Conservation (phyloP, 495 filamentous ascomycete species). For the Elaphomyces granulatus region DNA sequence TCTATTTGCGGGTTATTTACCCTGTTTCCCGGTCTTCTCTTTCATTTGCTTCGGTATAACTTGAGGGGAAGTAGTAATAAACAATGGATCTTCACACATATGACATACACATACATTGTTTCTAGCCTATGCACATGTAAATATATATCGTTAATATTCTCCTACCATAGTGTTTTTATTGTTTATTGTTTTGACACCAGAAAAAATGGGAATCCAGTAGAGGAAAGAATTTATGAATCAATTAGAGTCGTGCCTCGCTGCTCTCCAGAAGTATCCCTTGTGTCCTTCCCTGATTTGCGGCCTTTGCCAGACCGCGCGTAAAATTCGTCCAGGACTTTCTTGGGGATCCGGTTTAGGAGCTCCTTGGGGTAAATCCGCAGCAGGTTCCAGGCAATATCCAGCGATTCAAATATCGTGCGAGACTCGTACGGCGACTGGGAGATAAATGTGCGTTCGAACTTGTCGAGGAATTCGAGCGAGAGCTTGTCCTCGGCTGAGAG, state of each 20-base stretch:
- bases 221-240: constrained; percentile 33
- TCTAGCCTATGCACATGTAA: too few species aligned
- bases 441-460: constrained; percentile 93
- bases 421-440: constrained; percentile 82
- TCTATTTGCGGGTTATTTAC: too few species aligned
- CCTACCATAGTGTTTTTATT: too few species aligned
- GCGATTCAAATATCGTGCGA: constrained; percentile 74
- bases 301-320: constrained; percentile 63
- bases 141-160: too few species aligned
- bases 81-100: too few species aligned
- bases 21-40: too few species aligned
- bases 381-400: constrained; percentile 92
- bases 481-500: constrained; percentile 92
- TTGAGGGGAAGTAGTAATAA: too few species aligned
- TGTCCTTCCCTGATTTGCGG: constrained; percentile 45
- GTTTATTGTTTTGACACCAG: too few species aligned
- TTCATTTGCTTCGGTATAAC: too few species aligned
- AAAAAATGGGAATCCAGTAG: too few species aligned
- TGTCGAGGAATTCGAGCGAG: constrained; percentile 93
- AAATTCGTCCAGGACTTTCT: constrained; percentile 84
- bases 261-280: constrained; percentile 50
- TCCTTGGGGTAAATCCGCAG: constrained; percentile 95
- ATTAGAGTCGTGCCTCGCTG: constrained; percentile 46
- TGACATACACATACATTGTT: too few species aligned
- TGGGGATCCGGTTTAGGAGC: constrained; percentile 90